Percentiles rank a stretch among this genome's conserved stretches.
Conservation (phyloP, 345 rosid species). For the Nephelium lappaceum region DNA sequence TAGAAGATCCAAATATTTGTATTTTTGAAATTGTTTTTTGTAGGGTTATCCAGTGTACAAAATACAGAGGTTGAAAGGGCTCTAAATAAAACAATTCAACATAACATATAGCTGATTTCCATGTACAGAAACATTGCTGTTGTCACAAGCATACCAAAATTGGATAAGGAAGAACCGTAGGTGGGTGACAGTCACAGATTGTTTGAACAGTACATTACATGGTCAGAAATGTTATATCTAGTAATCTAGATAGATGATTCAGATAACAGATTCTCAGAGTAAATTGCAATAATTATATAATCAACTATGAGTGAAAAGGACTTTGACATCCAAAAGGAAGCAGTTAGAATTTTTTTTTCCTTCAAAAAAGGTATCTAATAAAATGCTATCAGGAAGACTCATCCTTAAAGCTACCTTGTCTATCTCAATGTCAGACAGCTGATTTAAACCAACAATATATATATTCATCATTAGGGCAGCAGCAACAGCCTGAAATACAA, state of each 20-base stretch:
- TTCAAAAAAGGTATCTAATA: background rate
- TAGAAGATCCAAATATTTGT: conserved; percentile 6
- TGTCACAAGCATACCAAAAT: conserved; percentile 4
- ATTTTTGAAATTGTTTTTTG: background rate
- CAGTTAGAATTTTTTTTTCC: background rate
- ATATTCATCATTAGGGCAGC: conserved; percentile 97
- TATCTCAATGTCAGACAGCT: conserved; percentile 83
- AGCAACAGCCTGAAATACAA: conserved; percentile 69
- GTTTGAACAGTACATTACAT: conserved; percentile 6
- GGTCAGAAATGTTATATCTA: background rate
- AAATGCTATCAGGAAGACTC: background rate
- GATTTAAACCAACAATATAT: conserved; percentile 90
- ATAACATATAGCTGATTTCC: conserved; percentile 1
- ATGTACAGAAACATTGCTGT: background rate
- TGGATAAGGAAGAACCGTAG: background rate
- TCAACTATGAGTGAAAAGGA: conserved; percentile 3
- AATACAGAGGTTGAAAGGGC: conserved; percentile 9
- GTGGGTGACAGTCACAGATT: background rate
- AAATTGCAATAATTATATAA: background rate
- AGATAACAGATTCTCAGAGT: conserved; percentile 1
- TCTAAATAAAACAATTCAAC: conserved; percentile 1
- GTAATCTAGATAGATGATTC: conserved; percentile 5
- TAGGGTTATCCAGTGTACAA: background rate
- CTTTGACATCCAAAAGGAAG: background rate
- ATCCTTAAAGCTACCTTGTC: conserved; percentile 66